Conservation (phyloP, 257 asterid genomes). For the Oldenlandia corymbosa region DNA sequence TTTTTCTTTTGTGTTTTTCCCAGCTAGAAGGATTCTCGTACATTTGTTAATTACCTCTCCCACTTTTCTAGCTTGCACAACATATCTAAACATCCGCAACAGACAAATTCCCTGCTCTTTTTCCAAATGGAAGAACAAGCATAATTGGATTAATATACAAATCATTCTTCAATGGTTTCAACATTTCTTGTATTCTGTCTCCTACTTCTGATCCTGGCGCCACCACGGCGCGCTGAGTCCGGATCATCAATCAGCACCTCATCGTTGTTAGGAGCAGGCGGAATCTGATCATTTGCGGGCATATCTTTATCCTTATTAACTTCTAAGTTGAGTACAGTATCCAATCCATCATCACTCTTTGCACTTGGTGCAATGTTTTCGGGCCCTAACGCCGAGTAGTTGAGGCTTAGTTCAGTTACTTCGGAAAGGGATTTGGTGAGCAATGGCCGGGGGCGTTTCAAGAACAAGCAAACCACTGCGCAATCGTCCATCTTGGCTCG, state of each 20-base stretch:
- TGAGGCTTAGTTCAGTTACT: slow-evolving; percentile 35
- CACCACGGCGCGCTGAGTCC: slow-evolving; percentile 13
- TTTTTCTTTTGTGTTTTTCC: no score
- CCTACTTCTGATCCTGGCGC: slow-evolving; percentile 3
- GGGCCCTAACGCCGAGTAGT: slow-evolving; percentile 31
- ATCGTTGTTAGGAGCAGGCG: neutral
- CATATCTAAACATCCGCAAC: neutral
- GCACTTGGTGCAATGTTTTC: slow-evolving; percentile 23
- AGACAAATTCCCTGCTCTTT: neutral
- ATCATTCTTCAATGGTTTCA: slow-evolving; percentile 5
- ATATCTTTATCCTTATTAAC: slow-evolving; percentile 19
- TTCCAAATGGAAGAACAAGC: neutral
- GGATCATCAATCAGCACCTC: slow-evolving; percentile 4
- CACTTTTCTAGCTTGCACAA: neutral
- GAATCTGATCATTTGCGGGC: neutral
- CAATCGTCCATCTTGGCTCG: slow-evolving; percentile 70
- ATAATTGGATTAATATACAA: neutral
- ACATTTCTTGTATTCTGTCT: neutral
- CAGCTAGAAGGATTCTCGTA: no score
- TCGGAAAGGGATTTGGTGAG: slow-evolving; percentile 48
- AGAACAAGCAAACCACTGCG: slow-evolving; percentile 60
- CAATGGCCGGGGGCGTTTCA: slow-evolving; percentile 47
- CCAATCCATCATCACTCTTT: slow-evolving; percentile 60
- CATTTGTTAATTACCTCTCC: neutral
- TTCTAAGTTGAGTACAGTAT: slow-evolving; percentile 54